Evolutionary conservation across 768 basidiomycete species (phyloP).

Genomic region (Fibroporia radiculosa): DNA sequence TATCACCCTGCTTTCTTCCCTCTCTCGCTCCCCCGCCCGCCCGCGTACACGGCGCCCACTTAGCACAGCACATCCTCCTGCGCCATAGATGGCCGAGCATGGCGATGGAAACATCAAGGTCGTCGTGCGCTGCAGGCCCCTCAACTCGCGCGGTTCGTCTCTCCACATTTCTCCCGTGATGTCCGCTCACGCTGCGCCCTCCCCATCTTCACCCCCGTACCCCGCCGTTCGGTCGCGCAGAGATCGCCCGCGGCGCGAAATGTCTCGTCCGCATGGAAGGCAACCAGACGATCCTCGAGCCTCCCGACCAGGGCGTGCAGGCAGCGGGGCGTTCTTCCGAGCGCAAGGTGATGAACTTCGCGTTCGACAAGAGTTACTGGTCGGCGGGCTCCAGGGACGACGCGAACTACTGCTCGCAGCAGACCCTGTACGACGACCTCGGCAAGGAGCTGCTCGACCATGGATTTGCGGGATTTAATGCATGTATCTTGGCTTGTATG

Average conservation of each 20-base stretch:
- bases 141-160: constrained; percentile 83
- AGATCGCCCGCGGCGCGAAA: constrained; percentile 90
- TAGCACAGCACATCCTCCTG: too few relatives aligned
- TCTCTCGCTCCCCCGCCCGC: not conserved
- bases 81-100: constrained; percentile 71
- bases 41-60: not conserved
- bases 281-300: constrained; percentile 87
- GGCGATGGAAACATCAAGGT: constrained; percentile 90
- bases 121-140: constrained; percentile 91
- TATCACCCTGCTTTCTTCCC: not conserved
- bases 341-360: constrained; percentile 83
- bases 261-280: constrained; percentile 92
- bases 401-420: constrained; percentile 85
- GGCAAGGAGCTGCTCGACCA: constrained; percentile 94
- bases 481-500: constrained; percentile 98
- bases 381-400: constrained; percentile 88
- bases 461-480: constrained; percentile 94
- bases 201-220: not conserved
- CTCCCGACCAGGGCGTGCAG: constrained; percentile 68
- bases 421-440: constrained; percentile 90
- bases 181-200: not conserved
- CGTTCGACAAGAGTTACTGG: constrained; percentile 98
- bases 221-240: constrained; percentile 41
- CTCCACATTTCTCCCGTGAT: not conserved
- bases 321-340: constrained; percentile 74